Conservation (phyloP, 352 stramenopile species). For the Pythium dissimile region DNA sequence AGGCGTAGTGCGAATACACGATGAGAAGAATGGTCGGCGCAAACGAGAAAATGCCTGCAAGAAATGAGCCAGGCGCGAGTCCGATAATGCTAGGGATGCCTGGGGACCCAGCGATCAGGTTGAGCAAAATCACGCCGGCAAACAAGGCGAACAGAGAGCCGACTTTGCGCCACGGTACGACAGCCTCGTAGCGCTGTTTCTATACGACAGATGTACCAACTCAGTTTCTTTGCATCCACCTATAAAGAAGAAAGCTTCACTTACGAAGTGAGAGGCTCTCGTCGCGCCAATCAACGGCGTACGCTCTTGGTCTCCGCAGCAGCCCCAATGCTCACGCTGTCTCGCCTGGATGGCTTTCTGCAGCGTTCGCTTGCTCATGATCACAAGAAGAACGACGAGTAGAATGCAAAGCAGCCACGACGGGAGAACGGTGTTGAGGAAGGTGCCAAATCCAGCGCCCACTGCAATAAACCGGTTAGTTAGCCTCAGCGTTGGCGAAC, state of each 20-base stretch:
- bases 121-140: conserved; percentile 86
- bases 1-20: conserved; percentile 65
- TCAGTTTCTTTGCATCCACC: too few relatives aligned
- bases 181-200: conserved; percentile 33
- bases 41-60: conserved; percentile 69
- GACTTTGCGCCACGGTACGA: conserved; percentile 77
- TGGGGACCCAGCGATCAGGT: conserved; percentile 90
- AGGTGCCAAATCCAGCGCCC: conserved; percentile 76
- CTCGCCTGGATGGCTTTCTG: conserved; percentile 89
- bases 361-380: conserved; percentile 87
- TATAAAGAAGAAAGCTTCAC: background rate
- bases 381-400: conserved; percentile 86
- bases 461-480: conserved; percentile 26
- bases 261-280: background rate
- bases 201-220: background rate
- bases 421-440: conserved; percentile 90
- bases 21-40: conserved; percentile 68
- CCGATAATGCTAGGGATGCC: conserved; percentile 87
- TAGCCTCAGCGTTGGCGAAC: background rate
- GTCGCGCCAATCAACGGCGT: conserved; percentile 29
- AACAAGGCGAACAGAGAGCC: conserved; percentile 84
- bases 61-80: conserved; percentile 73
- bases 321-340: conserved; percentile 73
- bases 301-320: conserved; percentile 19
- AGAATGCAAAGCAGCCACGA: conserved; percentile 87